Evolutionary conservation across 148 eudicot genomes (phyloP), one percentile per base, ranked within the genome.

Genomic region (Cornus kousa): DNA sequence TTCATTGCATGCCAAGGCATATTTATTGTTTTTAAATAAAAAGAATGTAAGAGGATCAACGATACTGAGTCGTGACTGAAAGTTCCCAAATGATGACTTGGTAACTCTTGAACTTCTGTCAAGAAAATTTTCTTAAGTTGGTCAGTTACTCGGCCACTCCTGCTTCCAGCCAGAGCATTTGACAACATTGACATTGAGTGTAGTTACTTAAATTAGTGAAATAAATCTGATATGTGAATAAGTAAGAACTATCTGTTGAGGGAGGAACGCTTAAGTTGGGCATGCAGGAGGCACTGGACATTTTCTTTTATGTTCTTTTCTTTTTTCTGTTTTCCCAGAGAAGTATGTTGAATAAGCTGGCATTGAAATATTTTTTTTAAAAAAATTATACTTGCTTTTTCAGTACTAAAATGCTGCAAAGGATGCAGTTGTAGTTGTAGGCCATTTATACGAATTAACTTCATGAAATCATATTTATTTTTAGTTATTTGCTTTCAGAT

Each of bases 401-500:
- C 22, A 35, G 64, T n/a, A 73, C 11, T 17, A 46, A 50, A 20
- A 48, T 50, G 37, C 10, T n/a, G 8, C 24, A 62, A 53, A 53
- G 16, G 17, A 53, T 62, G 66, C 22, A 20, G 19, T 62, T 62
- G 8, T 62, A 4, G 66, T 62, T 20, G 23, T 62, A 20, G 66
- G 66, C 3, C 3, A 62, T 62, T 62, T 62, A 4, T 62, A 62
- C 6, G 22, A 9, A 4, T 17, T 62, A 62, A 62, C 22, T 62
- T 62, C 23, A 62, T 53, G 20, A 9, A 22, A 1, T 80, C 64
- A 24, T 64, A 28, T 23, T 31, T 20, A 9, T 53, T 11, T 79
- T 73, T 37, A 76, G 39, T 50, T 77, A 71, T 23, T 67, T 35
- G 14, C 53, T 32, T 85, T 83, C 86, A 95, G 98, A 87, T 95